These are phyloP conservation scores for Penicillium nordicum DNA, from an alignment of 2,329 filamentous ascomycete genomes.

Conservation along the genomic window DNA sequence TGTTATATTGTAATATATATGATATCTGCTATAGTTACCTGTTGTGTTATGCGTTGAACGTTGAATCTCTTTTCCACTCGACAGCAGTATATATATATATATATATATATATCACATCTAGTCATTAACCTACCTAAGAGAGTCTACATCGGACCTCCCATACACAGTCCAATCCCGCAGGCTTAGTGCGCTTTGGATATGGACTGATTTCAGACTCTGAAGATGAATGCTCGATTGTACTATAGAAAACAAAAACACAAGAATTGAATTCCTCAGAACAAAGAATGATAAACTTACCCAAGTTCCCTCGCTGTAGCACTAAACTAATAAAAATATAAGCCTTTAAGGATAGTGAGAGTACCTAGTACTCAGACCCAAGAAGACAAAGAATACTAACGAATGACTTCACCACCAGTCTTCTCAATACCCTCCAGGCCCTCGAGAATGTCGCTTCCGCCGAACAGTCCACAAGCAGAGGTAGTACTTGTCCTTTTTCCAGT, in stretches of 20 bases:
- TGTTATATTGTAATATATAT: too few species aligned
- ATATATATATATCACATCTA: too few species aligned
- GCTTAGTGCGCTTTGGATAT: too few species aligned
- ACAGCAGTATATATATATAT: too few species aligned
- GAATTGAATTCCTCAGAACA: neutral
- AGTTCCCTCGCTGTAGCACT: neutral
- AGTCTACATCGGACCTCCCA: too few species aligned
- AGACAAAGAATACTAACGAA: slow-evolving; percentile 46
- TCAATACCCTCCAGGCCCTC: slow-evolving; percentile 79
- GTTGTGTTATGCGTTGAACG: too few species aligned
- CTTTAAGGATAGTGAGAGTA: slow-evolving; percentile 1
- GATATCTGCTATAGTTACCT: too few species aligned
- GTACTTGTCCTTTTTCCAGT: slow-evolving; percentile 58
- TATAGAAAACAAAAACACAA: neutral
- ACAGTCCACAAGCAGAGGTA: slow-evolving; percentile 54
- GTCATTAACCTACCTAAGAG: too few species aligned
- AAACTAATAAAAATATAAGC: neutral
- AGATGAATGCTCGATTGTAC: neutral
- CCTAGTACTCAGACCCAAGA: slow-evolving; percentile 1
- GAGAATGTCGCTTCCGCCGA: slow-evolving; percentile 81
- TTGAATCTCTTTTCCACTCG: too few species aligned
- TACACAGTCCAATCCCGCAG: too few species aligned
- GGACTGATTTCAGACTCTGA: too few species aligned
- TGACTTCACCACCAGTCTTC: slow-evolving; percentile 53
- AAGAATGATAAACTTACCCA: neutral